Evolutionary conservation across 2,329 filamentous ascomycete species (phyloP), one percentile per base, ranked within the genome.

Genomic region (Fusarium pseudocircinatum): DNA sequence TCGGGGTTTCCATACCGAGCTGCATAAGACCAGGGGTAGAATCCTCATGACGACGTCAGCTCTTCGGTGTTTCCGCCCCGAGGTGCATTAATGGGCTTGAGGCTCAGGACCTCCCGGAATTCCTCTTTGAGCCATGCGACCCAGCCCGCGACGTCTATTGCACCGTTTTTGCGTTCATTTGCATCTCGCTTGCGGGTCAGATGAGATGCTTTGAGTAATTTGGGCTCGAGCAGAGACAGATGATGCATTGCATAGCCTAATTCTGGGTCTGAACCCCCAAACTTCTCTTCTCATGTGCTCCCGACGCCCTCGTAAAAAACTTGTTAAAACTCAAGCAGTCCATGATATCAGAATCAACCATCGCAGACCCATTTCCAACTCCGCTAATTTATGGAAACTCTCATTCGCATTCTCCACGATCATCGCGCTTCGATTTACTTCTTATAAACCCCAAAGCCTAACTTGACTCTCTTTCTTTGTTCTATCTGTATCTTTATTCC

Each of bases 371-470:
- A 53, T 69, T 68, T 54, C 46, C 52, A 53, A 53, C 67, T 69
- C 67, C 67, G 52, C 67, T 59, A 69, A 63, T 69, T 69, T 69
- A 69, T 69, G 67, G 67, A 69, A 69, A 69, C 52, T 36, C 44
- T 50, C 30, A 43, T 54, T 16, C 39, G 34, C 47, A 53, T 47
- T 63, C 67, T 65, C 66, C 67, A 63, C 42, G 59, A 70, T 70
- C 67, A 28, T 49, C 65, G 24, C 39, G 7, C 42, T 44, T 37
- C 58, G 20, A 26, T 53, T 42, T 69, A n/a, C 26, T 22, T 69
- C 37, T 69, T 69, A 70, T 69, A 69, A 70, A 65, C 65, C 57
- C 52, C 56, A 15, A 60, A 37, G 36, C 36, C 24, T 53, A 43
- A 47, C 52, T 54, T 53, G 30, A 53, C 52, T 65, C 59, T 44